Conservation (phyloP, 345 rosid species). For the Arabidopsis suecica region DNA sequence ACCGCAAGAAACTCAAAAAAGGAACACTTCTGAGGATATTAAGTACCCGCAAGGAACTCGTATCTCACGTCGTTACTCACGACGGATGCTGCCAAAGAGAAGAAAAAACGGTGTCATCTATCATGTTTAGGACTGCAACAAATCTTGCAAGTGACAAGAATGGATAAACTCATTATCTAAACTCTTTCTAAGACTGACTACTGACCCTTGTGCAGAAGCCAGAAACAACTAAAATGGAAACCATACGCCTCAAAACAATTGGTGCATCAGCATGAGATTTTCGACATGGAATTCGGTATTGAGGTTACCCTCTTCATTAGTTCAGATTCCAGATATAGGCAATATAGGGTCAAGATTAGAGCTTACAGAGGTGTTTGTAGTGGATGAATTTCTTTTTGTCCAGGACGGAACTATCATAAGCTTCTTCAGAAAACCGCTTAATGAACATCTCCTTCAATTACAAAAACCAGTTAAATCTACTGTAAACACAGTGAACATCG, state of each 20-base stretch:
- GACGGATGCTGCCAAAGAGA: conserved; percentile 64
- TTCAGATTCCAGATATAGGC: not conserved
- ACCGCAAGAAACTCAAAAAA: not conserved
- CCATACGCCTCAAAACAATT: conserved; percentile 22
- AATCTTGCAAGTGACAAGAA: conserved; percentile 1
- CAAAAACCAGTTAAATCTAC: not conserved
- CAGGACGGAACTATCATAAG: conserved; percentile 52
- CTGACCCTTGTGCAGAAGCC: not conserved
- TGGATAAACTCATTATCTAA: conserved; percentile 1
- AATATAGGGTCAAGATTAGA: not conserved
- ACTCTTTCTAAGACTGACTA: not conserved
- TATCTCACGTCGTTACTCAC: conserved; percentile 62
- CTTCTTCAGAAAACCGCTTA: conserved; percentile 68
- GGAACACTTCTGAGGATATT: not conserved
- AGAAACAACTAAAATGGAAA: not conserved
- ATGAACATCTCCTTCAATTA: conserved; percentile 74
- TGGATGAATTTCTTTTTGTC: conserved; percentile 66
- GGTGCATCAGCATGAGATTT: not conserved
- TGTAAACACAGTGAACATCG: not conserved
- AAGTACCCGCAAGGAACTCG: conserved; percentile 82
- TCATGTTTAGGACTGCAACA: not conserved
- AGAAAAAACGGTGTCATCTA: not conserved
- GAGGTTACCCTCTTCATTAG: not conserved
- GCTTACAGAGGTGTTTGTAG: conserved; percentile 78
- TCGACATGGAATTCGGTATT: not conserved